These are phyloP conservation scores for Aspergillus tamarii DNA, from an alignment of 2,329 filamentous ascomycete genomes.

Conservation along the genomic window DNA sequence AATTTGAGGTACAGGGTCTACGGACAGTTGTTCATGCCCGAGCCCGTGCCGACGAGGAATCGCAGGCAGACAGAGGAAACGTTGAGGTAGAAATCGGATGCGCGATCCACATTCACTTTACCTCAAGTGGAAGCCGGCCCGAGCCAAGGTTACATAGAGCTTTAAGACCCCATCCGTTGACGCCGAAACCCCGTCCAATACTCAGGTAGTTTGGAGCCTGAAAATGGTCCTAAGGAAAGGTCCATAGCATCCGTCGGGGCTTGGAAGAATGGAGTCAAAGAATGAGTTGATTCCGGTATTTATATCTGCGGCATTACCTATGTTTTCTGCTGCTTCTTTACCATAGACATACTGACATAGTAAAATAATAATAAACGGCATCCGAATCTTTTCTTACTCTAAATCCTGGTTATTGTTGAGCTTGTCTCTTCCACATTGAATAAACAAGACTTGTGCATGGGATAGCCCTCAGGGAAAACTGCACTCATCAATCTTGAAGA, in stretches of 20 bases:
- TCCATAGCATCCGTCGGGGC: background rate
- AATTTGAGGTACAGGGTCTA: no score
- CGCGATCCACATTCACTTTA: background rate
- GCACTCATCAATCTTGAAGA: background rate
- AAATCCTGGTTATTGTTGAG: background rate
- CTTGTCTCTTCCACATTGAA: background rate
- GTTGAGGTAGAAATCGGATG: background rate
- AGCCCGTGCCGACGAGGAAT: background rate
- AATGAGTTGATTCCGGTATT: no score
- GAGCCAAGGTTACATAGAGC: background rate
- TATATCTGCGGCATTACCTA: no score
- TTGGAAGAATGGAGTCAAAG: background rate
- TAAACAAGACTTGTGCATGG: background rate
- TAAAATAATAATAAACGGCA: background rate
- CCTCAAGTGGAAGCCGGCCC: no score
- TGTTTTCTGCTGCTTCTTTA: background rate
- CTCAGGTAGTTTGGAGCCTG: background rate
- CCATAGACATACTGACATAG: background rate
- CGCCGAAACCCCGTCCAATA: background rate
- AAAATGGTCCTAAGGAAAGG: background rate
- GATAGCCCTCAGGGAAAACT: background rate
- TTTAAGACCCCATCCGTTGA: background rate
- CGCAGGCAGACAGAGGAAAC: background rate
- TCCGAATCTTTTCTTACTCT: fast-evolving
- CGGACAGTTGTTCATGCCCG: no score